phyloP scores from a whole-genome alignment of 345 rosid species.

The Corchorus olitorius region DNA sequence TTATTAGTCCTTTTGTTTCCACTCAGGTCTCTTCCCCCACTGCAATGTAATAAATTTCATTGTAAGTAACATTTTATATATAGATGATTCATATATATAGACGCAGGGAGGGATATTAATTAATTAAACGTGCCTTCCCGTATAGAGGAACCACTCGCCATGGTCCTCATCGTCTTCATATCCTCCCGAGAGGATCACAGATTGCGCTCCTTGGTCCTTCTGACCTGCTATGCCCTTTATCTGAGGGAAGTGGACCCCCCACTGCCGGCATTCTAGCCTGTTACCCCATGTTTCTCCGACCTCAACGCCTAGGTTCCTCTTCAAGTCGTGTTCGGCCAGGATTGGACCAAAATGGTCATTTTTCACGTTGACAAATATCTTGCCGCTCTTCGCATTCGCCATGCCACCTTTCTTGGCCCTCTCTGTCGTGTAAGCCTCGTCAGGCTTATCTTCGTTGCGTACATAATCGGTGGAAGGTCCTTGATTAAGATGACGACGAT shows the following conservation, averaged over 20 bases:
- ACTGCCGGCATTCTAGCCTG: constrained; percentile 63
- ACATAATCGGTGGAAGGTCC: constrained; percentile 38
- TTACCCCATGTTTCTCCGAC: constrained; percentile 66
- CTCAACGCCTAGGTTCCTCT: constrained; percentile 56
- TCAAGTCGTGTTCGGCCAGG: constrained; percentile 57
- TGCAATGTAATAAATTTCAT: constrained; percentile 15
- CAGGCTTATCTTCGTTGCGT: constrained; percentile 54
- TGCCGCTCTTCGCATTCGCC: constrained; percentile 69
- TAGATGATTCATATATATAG: too few relatives aligned
- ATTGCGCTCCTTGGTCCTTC: constrained; percentile 56
- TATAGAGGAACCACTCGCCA: constrained; percentile 84
- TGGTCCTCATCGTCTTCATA: constrained; percentile 78
- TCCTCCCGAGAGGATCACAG: constrained; percentile 66
- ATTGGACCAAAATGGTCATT: constrained; percentile 73
- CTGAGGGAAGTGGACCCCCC: constrained; percentile 67
- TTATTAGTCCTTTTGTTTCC: constrained; percentile 66
- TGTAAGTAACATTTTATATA: neutral
- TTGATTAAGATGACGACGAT: neutral
- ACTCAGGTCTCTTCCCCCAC: constrained; percentile 68
- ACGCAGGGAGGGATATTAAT: too few relatives aligned
- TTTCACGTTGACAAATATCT: constrained; percentile 54
- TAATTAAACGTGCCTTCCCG: constrained; percentile 54
- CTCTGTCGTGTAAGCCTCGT: constrained; percentile 56
- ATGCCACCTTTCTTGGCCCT: constrained; percentile 52
- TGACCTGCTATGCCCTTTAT: constrained; percentile 71